phyloP scores from a whole-genome alignment of 345 rosid genomes.

The Hypericum androsaemum region DNA sequence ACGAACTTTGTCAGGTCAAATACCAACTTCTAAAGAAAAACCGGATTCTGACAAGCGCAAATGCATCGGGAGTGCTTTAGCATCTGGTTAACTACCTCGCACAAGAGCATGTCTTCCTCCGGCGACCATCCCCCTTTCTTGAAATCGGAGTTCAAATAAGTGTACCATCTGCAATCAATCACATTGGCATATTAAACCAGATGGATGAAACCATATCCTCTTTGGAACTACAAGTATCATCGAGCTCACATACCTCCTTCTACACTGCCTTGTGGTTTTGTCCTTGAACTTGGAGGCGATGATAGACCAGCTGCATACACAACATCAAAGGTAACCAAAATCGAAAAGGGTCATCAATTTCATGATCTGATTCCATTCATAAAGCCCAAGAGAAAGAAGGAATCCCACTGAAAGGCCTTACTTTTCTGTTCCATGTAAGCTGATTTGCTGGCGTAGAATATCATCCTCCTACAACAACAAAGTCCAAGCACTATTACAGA shows the following conservation, averaged over 20 bases:
- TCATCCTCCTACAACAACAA: constrained; percentile 74
- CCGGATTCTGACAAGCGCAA: background rate
- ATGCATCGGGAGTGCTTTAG: background rate
- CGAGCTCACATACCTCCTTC: constrained; percentile 58
- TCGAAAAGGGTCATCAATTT: background rate
- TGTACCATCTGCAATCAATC: constrained; percentile 66
- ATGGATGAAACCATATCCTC: constrained; percentile 11
- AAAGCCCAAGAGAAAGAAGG: background rate
- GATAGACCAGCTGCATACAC: constrained; percentile 69
- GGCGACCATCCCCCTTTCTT: constrained; percentile 99
- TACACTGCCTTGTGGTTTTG: constrained; percentile 93
- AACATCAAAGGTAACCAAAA: background rate
- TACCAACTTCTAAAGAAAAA: too few relatives aligned
- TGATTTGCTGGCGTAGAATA: constrained; percentile 73
- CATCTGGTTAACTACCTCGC: constrained; percentile 77
- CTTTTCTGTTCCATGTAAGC: constrained; percentile 82
- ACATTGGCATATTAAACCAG: constrained; percentile 13
- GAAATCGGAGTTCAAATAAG: constrained; percentile 91
- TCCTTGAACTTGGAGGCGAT: constrained; percentile 88
- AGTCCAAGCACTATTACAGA: constrained; percentile 18
- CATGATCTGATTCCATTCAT: constrained; percentile 8
- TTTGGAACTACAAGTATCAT: constrained; percentile 3
- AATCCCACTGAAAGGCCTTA: constrained; percentile 18
- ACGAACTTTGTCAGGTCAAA: too few relatives aligned
- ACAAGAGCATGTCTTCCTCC: constrained; percentile 86